phyloP scores from a whole-genome alignment of 2,329 filamentous ascomycete species.

The Huntiella decipiens region DNA sequence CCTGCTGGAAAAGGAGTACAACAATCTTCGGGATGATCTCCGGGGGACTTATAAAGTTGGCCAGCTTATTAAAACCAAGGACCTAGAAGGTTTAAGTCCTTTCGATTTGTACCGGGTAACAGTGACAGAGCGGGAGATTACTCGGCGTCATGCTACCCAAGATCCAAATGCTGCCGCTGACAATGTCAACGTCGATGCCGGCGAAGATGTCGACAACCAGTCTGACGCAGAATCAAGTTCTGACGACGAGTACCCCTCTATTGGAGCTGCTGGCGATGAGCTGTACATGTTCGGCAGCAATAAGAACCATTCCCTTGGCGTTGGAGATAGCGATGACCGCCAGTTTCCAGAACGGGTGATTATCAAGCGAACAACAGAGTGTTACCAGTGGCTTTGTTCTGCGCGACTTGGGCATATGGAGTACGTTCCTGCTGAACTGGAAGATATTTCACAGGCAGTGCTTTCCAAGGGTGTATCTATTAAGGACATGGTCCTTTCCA shows the following conservation, averaged over 20 bases:
- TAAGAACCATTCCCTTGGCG: conserved; percentile 78
- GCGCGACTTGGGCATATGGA: conserved; percentile 29
- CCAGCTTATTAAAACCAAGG: conserved; percentile 82
- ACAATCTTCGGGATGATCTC: conserved; percentile 1
- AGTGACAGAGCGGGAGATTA: neutral
- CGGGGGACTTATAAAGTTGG: conserved; percentile 43
- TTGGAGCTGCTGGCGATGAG: conserved; percentile 48
- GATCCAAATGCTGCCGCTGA: neutral
- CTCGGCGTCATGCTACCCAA: conserved; percentile 23
- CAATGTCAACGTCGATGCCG: conserved; percentile 15
- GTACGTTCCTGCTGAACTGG: conserved; percentile 4
- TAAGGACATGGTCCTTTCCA: conserved; percentile 71
- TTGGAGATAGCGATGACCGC: conserved; percentile 89
- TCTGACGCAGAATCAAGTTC: conserved; percentile 27
- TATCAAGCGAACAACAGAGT: conserved; percentile 58
- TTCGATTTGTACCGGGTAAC: conserved; percentile 85
- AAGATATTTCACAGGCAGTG: conserved; percentile 53
- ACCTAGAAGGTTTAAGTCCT: conserved; percentile 83
- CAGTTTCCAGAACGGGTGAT: conserved; percentile 77
- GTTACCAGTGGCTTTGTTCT: conserved; percentile 30
- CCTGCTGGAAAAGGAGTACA: conserved; percentile 59
- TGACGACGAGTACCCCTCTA: neutral
- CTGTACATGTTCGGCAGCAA: conserved; percentile 91
- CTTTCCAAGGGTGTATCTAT: conserved; percentile 54
- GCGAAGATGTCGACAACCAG: conserved; percentile 22